Percentiles rank a stretch among this genome's conserved stretches.
Evolutionary conservation across 2,329 filamentous ascomycete species (phyloP).

Genomic region (Colletotrichum sp.): DNA sequence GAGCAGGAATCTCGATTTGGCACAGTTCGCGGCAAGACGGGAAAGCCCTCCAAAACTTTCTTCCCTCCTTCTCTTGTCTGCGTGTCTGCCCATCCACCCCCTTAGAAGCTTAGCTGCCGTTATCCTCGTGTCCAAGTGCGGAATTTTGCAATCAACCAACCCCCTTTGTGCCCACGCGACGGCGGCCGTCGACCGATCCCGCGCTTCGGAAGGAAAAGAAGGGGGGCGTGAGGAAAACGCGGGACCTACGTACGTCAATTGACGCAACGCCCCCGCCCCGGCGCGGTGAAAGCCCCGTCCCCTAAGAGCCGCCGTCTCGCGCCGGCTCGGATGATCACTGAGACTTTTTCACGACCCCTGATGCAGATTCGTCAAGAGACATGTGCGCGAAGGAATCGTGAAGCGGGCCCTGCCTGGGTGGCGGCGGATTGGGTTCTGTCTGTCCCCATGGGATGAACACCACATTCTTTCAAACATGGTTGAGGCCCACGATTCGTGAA

Average conservation of each 20-base stretch:
- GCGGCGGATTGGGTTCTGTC: not conserved
- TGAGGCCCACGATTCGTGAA: not conserved
- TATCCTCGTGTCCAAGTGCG: constrained; percentile 9
- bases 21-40: not conserved
- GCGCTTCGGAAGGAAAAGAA: not conserved
- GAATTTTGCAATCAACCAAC: not conserved
- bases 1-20: not conserved
- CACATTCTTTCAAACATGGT: not conserved
- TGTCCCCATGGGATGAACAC: not conserved
- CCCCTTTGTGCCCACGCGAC: not conserved
- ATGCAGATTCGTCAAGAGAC: constrained; percentile 4
- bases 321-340: constrained; percentile 5
- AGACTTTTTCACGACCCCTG: constrained; percentile 11
- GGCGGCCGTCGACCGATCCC: not conserved
- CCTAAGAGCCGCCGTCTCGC: constrained; percentile 4
- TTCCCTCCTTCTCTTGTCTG: not conserved
- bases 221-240: not conserved
- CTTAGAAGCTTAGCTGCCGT: constrained; percentile 8
- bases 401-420: not conserved
- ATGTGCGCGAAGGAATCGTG: not conserved
- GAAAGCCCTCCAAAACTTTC: not conserved
- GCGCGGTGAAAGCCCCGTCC: not conserved
- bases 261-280: constrained; percentile 1
- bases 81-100: not conserved
- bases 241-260: not conserved